Base-by-base conservation (phyloP, 345 rosid genomes). In the Cardamine chenopodiifolia region DNA sequence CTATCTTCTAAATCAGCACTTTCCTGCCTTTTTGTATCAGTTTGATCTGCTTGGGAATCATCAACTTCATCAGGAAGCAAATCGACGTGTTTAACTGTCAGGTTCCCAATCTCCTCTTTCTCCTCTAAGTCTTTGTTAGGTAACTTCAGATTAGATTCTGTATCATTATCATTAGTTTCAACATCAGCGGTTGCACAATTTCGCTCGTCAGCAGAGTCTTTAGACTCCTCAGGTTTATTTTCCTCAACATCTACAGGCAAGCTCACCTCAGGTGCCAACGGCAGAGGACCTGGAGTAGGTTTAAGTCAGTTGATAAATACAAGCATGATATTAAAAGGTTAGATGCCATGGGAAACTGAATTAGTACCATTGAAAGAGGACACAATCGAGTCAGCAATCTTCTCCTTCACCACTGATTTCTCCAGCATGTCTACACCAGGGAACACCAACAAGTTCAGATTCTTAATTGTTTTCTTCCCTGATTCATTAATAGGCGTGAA, bases 351-450 rank as follows among this genome's bases (percentile, higher is more conserved):
- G 45, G 60, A 25, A 26, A 49, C 32, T 45, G 62, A 60, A 56
- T 25, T 28, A 77, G 54, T 85, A 90, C 89, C 86, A 74, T 79
- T 58, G 18, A 32, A 39, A 48, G 74, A 31, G 25, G 54, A 64
- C 7, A 58, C 70, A 22, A 66, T 65, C 44, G 81, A 73, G 72
- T 56, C 82, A 3, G 63, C 13, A 42, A 56, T 56, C 50, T 68
- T 80, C 57, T 76, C 62, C 77, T 32, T 76, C 62, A 75, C 35
- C 80, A 91, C 28, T 64, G 82, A 75, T 78, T 92, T 95, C 86
- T 87, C 87, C 74, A 95, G 76, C 94, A 95, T 82, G 67, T 89
- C 97, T 48, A 95, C 90, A 32, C 98, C 91, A 37, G 97, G 99
- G 82, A 95, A 95, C 48, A 85, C 94, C 78, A 95, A 28, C 78